Conservation (phyloP, 345 rosid genomes). For the Eucalyptus rudis region DNA sequence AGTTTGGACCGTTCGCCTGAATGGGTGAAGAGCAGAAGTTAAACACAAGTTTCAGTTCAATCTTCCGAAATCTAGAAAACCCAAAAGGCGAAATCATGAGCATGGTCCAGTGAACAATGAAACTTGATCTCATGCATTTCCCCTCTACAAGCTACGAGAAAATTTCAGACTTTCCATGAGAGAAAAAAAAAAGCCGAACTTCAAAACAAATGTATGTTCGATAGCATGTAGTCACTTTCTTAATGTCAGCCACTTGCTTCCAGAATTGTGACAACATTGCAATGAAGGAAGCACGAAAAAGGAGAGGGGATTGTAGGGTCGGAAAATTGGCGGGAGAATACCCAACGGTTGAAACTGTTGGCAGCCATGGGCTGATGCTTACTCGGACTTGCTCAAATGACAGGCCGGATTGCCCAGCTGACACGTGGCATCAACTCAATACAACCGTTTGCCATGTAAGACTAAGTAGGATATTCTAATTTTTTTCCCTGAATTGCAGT, state of each 20-base stretch:
- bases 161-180: not conserved
- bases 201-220: not conserved
- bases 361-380: no score
- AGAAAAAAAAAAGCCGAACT: not conserved
- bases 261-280: not conserved
- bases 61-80: not conserved
- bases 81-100: not conserved
- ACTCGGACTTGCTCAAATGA: no score
- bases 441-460: no score
- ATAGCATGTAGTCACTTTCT: not conserved
- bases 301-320: no score
- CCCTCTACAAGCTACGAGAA: not conserved
- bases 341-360: no score
- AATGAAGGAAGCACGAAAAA: not conserved
- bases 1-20: not conserved
- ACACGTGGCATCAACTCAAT: no score
- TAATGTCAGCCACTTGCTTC: not conserved
- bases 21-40: not conserved
- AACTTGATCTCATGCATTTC: not conserved
- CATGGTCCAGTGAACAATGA: not conserved
- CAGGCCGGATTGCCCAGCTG: no score
- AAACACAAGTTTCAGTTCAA: not conserved
- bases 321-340: no score
- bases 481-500: no score
- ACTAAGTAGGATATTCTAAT: no score